Base-by-base conservation (phyloP, 495 filamentous ascomycete genomes). In the Tuber microsphaerosporum region DNA sequence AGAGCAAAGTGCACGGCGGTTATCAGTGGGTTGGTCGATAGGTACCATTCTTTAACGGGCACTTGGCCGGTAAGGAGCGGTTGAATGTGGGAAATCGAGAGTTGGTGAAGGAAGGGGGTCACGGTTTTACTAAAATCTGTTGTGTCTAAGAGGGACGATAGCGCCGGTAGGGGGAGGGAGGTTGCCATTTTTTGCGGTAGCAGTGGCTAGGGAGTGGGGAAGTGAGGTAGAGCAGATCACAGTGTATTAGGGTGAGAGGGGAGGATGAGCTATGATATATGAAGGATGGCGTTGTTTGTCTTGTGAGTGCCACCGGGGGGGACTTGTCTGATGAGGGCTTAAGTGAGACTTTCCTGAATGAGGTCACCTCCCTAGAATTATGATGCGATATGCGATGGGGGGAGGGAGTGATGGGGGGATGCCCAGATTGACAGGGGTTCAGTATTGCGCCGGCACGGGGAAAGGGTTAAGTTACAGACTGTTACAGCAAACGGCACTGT, bases 11-110 rank as follows among this genome's bases (percentile, higher is more conserved):
- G 91, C 77, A 95, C 86, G 31, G 91, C 93, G 5, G 89, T 89
- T 16, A 97, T 87, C 42, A 97, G 82, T 2, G 96, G 96, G 83
- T 99, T 99, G 44, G 94, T 97, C 43, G 89, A 87, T 44, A 93
- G 84, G 79, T 99, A 99, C 75, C 97, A 83, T 77, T 79, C 76
- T 84, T 37, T 89, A 84, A 81, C 87, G 86, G 82, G 89, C 83
- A 87, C 84, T 84, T 77, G 86, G 81, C 80, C 48, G 43, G 74
- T 74, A 83, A 86, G 69, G 84, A 84, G 71, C 87, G 84, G 81
- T 88, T 88, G 71, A 86, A 76, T 86, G 84, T 70, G 94, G 90
- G 69, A 96, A 88, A 76, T 86, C 85, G 83, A 88, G 78, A 98
- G 87, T 84, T 97, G 93, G 19, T 90, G 88, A 26, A 97, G 83